Conservation (phyloP, 257 asterid genomes). For the Penstemon newberryi region DNA sequence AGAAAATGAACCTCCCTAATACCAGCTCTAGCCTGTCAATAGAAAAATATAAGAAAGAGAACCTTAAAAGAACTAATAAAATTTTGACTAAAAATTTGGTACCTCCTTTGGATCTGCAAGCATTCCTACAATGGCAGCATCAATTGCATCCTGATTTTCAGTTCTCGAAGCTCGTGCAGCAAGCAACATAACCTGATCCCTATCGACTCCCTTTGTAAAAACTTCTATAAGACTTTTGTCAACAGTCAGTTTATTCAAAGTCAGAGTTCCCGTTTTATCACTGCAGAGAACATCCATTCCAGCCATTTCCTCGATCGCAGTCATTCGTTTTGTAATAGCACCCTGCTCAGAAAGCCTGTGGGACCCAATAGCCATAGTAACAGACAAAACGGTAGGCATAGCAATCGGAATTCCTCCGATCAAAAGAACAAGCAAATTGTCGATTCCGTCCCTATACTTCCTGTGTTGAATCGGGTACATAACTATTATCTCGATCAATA, state of each 20-base stretch:
- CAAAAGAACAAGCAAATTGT: slow-evolving; percentile 79
- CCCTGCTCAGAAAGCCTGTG: slow-evolving; percentile 91
- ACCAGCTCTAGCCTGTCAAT: slow-evolving; percentile 78
- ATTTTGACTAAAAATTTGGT: background rate
- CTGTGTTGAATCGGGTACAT: slow-evolving; percentile 95
- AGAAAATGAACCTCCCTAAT: slow-evolving; percentile 77
- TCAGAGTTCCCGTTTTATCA: slow-evolving; percentile 89
- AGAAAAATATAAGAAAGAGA: background rate
- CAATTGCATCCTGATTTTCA: slow-evolving; percentile 93
- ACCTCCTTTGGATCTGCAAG: slow-evolving; percentile 98
- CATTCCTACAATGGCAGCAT: slow-evolving; percentile 91
- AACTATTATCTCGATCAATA: slow-evolving; percentile 66
- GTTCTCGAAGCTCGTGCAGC: slow-evolving; percentile 92
- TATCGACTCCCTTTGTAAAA: slow-evolving; percentile 70
- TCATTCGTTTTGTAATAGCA: slow-evolving; percentile 92
- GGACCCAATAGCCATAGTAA: slow-evolving; percentile 95
- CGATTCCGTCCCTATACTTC: slow-evolving; percentile 83
- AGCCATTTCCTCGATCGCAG: slow-evolving; percentile 97
- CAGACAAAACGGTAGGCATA: slow-evolving; percentile 92
- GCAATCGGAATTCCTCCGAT: slow-evolving; percentile 97
- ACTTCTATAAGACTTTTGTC: slow-evolving; percentile 73
- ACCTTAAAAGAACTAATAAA: background rate
- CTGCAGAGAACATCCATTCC: slow-evolving; percentile 97
- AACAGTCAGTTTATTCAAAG: slow-evolving; percentile 82
- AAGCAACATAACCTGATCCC: slow-evolving; percentile 64